A percentile compares a stretch with the other conserved stretches of the same genome.
These are phyloP conservation scores for Microbotryum scabiosae DNA, from an alignment of 1,284 basidiomycete species.

Conservation along the genomic window DNA sequence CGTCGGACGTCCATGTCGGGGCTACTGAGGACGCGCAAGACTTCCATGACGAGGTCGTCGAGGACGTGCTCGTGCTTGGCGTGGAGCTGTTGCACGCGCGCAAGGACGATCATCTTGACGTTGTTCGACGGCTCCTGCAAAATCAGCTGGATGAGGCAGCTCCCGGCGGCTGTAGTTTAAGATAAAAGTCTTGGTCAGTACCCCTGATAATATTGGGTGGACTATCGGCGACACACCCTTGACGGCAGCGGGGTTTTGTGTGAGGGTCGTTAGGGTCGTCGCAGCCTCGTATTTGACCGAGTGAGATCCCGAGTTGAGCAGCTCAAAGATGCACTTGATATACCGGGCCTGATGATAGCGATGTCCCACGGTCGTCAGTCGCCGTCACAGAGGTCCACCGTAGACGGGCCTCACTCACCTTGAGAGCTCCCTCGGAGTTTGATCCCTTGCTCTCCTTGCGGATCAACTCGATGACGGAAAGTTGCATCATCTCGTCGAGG, in stretches of 20 bases:
- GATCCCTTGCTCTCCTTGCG: constrained; percentile 68
- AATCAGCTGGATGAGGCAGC: constrained; percentile 80
- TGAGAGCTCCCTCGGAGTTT: constrained; percentile 26
- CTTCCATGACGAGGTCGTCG: constrained; percentile 90
- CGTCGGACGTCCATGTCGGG: constrained; percentile 94
- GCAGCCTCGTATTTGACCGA: constrained; percentile 98
- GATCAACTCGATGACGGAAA: constrained; percentile 92
- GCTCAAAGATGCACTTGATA: constrained; percentile 88
- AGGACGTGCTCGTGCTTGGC: constrained; percentile 84
- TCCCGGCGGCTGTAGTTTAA: constrained; percentile 58
- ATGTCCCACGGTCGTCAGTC: not conserved
- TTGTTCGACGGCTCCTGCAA: constrained; percentile 91
- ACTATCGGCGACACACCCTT: constrained; percentile 56
- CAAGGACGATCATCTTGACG: constrained; percentile 95
- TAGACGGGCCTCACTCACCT: constrained; percentile 4
- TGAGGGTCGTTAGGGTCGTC: constrained; percentile 85
- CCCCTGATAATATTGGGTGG: not conserved
- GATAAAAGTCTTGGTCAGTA: not conserved
- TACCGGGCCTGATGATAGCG: constrained; percentile 59
- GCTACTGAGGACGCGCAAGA: constrained; percentile 81
- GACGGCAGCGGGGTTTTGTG: constrained; percentile 90
- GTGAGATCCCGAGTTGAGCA: constrained; percentile 83
- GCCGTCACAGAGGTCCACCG: not conserved
- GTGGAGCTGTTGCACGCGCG: constrained; percentile 76
- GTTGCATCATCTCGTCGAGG: constrained; percentile 90